A percentile compares a stretch with the other conserved stretches of the same genome.
phyloP scores from a whole-genome alignment of 2,329 filamentous ascomycete species.

The Tympanopsis confertula region DNA sequence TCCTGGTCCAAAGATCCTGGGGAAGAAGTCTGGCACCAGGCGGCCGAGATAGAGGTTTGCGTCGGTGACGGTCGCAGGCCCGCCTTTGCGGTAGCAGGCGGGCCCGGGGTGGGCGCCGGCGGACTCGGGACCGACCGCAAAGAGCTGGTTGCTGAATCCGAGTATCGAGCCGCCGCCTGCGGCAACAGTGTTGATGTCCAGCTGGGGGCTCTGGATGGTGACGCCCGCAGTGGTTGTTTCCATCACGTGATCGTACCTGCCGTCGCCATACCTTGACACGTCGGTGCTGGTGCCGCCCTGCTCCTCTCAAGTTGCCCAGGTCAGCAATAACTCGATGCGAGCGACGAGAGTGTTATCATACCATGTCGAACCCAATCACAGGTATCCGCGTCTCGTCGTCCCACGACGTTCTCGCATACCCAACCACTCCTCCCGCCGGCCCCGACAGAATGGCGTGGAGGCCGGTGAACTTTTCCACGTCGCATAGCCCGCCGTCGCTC shows the following conservation, averaged over 20 bases:
- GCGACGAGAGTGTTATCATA: constrained; percentile 61
- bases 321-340: constrained; percentile 33
- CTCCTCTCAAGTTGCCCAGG: not conserved
- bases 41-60: constrained; percentile 60
- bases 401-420: constrained; percentile 57
- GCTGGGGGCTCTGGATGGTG: constrained; percentile 66
- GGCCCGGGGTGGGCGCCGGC: constrained; percentile 61
- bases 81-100: constrained; percentile 62
- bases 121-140: constrained; percentile 63
- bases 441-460: constrained; percentile 54
- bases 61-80: constrained; percentile 61
- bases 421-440: constrained; percentile 57
- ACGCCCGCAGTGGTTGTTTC: constrained; percentile 71
- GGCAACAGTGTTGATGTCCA: constrained; percentile 74
- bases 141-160: constrained; percentile 61
- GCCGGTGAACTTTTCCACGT: constrained; percentile 47
- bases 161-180: constrained; percentile 63
- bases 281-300: constrained; percentile 59
- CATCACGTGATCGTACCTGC: constrained; percentile 40
- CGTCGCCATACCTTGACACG: constrained; percentile 50
- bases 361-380: constrained; percentile 63
- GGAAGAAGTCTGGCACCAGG: constrained; percentile 50
- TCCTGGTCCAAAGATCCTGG: constrained; percentile 60
- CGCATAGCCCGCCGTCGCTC: constrained; percentile 22
- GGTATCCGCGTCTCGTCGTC: constrained; percentile 51